phyloP scores from a whole-genome alignment of 352 stramenopile genomes.

The Phytophthora aleatoria region DNA sequence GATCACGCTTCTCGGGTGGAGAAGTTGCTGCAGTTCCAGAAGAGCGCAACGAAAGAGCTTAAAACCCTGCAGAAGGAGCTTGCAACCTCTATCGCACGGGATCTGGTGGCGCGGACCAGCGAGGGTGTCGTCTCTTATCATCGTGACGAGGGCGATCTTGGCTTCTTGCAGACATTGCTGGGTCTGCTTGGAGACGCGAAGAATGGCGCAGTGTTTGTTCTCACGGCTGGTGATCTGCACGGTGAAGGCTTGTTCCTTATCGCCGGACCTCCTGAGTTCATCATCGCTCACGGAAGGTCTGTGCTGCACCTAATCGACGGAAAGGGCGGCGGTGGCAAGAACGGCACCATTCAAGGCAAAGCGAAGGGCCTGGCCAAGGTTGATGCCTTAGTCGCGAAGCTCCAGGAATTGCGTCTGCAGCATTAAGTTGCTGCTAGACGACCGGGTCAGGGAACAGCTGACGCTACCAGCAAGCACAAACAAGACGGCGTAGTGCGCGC shows the following conservation, averaged over 20 bases:
- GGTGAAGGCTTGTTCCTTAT: conserved; percentile 76
- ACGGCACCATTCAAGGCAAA: conserved; percentile 81
- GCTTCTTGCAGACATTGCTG: conserved; percentile 72
- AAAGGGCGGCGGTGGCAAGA: conserved; percentile 79
- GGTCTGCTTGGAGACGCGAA: conserved; percentile 49
- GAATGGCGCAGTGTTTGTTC: conserved; percentile 44
- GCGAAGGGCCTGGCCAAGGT: conserved; percentile 63
- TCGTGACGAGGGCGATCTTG: conserved; percentile 61
- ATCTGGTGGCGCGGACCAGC: conserved; percentile 40
- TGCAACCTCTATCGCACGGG: conserved; percentile 47
- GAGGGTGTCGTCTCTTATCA: conserved; percentile 58
- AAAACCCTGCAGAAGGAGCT: conserved; percentile 81
- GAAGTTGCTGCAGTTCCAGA: conserved; percentile 71
- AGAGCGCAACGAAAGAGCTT: conserved; percentile 59
- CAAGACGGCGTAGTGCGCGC: neutral
- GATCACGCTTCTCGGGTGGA: conserved; percentile 71
- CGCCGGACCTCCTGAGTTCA: conserved; percentile 57
- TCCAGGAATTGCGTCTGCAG: conserved; percentile 49
- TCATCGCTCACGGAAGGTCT: conserved; percentile 56
- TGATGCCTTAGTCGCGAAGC: conserved; percentile 43
- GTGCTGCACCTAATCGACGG: conserved; percentile 67
- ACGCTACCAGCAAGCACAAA: neutral
- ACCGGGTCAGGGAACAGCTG: neutral
- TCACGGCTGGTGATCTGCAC: conserved; percentile 52
- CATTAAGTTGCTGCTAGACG: conserved; percentile 13